Base-by-base conservation (phyloP, 805 yeast species). In the Candida morakotiae region DNA sequence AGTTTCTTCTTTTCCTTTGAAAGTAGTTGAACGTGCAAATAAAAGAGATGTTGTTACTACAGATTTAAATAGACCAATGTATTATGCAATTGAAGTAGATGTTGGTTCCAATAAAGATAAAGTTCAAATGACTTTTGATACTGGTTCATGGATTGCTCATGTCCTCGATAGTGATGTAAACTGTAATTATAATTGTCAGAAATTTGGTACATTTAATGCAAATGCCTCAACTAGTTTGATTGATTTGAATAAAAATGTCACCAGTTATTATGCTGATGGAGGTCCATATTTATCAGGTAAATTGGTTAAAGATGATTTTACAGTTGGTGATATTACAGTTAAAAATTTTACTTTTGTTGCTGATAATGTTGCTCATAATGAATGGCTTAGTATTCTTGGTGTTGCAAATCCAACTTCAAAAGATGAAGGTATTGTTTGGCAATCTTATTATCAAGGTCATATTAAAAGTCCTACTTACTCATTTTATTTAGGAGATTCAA, bases 81-180 rank as follows among this genome's bases (percentile, higher is more conserved):
- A 19, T 19, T 19, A 19, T 19, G 5, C 21, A 19, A 8, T 19
- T 19, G 21, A 19, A 19, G 21, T 19, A 5, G 21, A 27, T 8
- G 32, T 29, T 17, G 32, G 32, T 18, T 29, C 32, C 17, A 29
- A 29, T 13, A 11, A 19, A n/a, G 32, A 29, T 13, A 10, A 10
- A n/a, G 14, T 29, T 17, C 5, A 9, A n/a, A 5, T 29, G 5
- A 13, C 7, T 9, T 18, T 29, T 17, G 32, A 29, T 14, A 29
- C 32, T 29, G 32, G 32, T 7, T 9, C 11, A 9, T 17, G 17
- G 6, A 8, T 6, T 18, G 5, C 14, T 14, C 32, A 29, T 13
- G 23, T 29, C 5, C 7, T 17, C 5, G 32, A 29, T 19, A n/a
- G 6, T 4, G 9, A 29, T 18, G 23, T 11, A 10, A 17, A 4